Conservation (phyloP, 306 rosid species). For the Purshia tridentata region DNA sequence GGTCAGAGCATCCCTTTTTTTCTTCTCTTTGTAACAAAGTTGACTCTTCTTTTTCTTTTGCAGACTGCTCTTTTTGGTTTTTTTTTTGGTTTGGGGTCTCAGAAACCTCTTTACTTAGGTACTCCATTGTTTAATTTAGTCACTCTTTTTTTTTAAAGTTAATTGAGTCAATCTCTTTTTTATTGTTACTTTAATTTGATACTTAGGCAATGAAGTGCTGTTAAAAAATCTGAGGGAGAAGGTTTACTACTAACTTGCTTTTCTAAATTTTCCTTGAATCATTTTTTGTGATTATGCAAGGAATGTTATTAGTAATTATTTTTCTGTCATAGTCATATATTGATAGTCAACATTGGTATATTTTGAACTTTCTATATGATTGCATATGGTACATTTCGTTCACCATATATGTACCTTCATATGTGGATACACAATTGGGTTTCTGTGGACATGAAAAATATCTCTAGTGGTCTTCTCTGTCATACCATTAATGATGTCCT, state of each 20-base stretch:
- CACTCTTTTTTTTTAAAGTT: too few relatives aligned
- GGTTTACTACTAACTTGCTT: constrained; percentile 42
- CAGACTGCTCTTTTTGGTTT: too few relatives aligned
- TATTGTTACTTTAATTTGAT: too few relatives aligned
- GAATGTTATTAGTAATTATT: neutral
- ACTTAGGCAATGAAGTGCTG: too few relatives aligned
- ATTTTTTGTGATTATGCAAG: neutral
- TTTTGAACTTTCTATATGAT: neutral
- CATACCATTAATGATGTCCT: constrained; percentile 77
- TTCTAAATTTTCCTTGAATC: neutral
- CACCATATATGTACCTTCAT: constrained; percentile 74
- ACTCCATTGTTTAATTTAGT: too few relatives aligned
- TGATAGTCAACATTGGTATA: neutral
- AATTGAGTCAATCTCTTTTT: too few relatives aligned
- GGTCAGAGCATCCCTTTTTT: too few relatives aligned
- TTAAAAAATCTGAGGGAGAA: constrained; percentile 99
- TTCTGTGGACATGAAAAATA: constrained; percentile 72
- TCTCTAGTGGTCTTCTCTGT: constrained; percentile 74
- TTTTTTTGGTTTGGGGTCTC: too few relatives aligned
- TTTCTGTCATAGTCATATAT: neutral
- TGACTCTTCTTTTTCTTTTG: too few relatives aligned
- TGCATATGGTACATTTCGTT: constrained; percentile 92
- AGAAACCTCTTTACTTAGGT: too few relatives aligned
- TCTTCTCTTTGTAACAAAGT: too few relatives aligned
- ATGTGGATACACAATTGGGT: constrained; percentile 79